Conservation (phyloP, 768 basidiomycete genomes). For the Phanerochaete carnosa region DNA sequence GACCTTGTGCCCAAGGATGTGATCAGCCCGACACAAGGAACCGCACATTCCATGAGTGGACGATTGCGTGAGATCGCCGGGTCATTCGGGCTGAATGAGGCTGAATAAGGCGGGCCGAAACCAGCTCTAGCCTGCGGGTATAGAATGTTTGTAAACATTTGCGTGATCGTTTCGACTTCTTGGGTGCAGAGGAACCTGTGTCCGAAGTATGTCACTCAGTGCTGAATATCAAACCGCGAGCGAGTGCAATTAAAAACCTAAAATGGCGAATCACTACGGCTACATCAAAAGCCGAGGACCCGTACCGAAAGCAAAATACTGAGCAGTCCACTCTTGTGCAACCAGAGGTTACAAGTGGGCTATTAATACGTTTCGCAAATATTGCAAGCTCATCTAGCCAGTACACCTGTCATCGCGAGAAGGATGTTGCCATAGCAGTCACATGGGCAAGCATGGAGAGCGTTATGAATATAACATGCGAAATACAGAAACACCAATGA, state of each 20-base stretch:
- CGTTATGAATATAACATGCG: conserved; percentile 24
- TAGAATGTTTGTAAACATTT: not conserved
- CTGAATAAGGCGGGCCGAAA: not conserved
- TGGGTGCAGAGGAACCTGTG: no score
- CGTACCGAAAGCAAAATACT: no score
- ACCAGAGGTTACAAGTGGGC: no score
- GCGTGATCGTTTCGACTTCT: no score
- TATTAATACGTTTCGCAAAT: no score
- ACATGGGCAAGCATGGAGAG: conserved; percentile 27
- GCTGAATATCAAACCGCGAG: not conserved
- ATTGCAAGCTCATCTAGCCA: no score
- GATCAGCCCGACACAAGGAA: not conserved
- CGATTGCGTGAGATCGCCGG: not conserved
- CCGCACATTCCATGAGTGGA: not conserved
- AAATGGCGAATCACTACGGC: no score
- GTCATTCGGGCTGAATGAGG: not conserved
- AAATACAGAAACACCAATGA: conserved; percentile 23
- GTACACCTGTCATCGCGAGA: not conserved
- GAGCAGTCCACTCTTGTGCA: no score
- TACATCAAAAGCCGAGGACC: no score
- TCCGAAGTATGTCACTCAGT: not conserved
- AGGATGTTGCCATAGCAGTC: conserved; percentile 19
- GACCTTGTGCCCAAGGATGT: not conserved
- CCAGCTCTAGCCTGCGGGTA: not conserved
- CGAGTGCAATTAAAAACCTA: no score